Evolutionary conservation across 768 basidiomycete species (phyloP).

Genomic region (Lactarius hengduanensis): DNA sequence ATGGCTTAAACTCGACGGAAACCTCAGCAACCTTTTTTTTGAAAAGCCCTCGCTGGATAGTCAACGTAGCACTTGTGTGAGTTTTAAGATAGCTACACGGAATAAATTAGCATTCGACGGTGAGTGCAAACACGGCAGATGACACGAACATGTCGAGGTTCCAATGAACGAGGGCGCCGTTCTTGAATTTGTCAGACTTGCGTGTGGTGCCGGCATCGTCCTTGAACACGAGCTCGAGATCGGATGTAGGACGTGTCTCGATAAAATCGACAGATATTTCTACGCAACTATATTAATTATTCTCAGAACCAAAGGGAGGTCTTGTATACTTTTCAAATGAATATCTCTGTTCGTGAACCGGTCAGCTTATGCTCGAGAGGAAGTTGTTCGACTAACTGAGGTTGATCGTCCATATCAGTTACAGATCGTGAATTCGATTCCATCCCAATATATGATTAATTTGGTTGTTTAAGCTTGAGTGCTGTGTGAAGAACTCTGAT

Average conservation of each 20-base stretch:
- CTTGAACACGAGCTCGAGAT: background rate
- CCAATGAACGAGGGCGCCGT: background rate
- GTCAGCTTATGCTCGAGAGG: background rate
- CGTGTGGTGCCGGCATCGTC: background rate
- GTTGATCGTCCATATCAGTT: background rate
- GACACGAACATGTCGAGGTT: background rate
- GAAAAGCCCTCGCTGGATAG: background rate
- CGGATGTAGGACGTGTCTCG: background rate
- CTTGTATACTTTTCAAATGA: background rate
- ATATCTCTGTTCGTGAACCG: background rate
- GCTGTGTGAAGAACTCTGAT: too few relatives aligned
- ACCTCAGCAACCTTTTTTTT: background rate
- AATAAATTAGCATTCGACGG: background rate
- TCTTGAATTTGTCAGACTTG: background rate
- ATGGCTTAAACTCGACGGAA: background rate
- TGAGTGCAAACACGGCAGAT: fast-evolving
- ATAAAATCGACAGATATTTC: background rate
- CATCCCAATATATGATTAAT: background rate
- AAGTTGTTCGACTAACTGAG: background rate
- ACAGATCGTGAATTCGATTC: background rate
- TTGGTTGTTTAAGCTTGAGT: too few relatives aligned
- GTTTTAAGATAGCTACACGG: background rate
- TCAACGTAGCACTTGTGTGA: background rate
- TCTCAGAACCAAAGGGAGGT: background rate
- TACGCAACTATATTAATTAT: background rate